These are phyloP conservation scores for Stylosanthes scabra DNA, from an alignment of 331 rosid genomes.

Conservation along the genomic window DNA sequence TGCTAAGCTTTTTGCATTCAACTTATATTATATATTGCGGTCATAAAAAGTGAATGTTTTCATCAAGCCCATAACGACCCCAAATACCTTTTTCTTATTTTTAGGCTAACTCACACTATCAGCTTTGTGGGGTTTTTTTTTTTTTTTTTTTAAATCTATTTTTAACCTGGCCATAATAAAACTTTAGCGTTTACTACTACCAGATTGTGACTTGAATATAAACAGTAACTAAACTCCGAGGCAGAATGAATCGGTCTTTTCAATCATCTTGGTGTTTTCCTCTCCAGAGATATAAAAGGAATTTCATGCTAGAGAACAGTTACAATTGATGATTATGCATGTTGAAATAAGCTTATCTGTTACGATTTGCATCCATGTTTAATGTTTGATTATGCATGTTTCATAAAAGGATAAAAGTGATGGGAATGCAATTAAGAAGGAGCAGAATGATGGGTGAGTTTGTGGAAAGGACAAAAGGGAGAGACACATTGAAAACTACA, in stretches of 20 bases:
- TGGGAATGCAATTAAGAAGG: background rate
- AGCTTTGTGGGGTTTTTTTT: slow-evolving; percentile 30
- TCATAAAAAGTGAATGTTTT: slow-evolving; percentile 36
- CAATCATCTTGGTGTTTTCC: slow-evolving; percentile 28
- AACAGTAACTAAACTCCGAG: slow-evolving; percentile 40
- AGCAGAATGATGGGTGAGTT: slow-evolving; percentile 39
- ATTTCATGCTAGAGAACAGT: background rate
- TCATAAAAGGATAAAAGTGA: background rate
- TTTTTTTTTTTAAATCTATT: no score
- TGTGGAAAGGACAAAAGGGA: slow-evolving; percentile 44
- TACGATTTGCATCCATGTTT: slow-evolving; percentile 4
- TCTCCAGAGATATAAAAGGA: slow-evolving; percentile 4
- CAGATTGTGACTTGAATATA: slow-evolving; percentile 22
- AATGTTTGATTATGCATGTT: background rate
- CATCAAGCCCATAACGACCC: slow-evolving; percentile 43
- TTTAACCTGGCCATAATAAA: no score
- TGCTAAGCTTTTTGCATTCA: slow-evolving; percentile 57
- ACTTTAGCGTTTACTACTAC: background rate
- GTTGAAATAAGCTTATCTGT: background rate
- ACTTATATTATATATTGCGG: slow-evolving; percentile 43
- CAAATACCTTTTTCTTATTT: slow-evolving; percentile 5
- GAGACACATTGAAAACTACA: slow-evolving; percentile 47
- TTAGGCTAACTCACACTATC: slow-evolving; percentile 13
- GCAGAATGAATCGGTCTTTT: slow-evolving; percentile 32
- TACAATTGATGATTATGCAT: background rate